Evolutionary conservation across 2,329 filamentous ascomycete species (phyloP).

Genomic region (Epichloe elymi): DNA sequence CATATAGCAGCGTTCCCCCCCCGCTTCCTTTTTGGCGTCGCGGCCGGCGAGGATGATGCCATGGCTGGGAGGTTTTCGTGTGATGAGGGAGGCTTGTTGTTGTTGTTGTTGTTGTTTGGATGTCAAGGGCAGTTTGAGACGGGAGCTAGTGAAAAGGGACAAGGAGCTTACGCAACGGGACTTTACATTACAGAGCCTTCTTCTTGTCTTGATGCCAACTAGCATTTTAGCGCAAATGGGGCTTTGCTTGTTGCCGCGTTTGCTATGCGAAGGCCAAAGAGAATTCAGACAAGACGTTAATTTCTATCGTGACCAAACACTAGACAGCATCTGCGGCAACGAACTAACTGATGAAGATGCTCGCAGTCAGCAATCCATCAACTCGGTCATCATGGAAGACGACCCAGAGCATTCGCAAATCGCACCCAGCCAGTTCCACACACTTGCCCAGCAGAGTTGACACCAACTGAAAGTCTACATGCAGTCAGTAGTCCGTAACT

Average conservation of each 20-base stretch:
- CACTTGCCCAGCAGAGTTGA: not conserved
- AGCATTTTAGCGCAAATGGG: no score
- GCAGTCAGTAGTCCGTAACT: not conserved
- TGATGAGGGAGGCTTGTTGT: not conserved
- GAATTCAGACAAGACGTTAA: no score
- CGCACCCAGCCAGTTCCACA: not conserved
- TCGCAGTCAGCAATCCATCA: no score
- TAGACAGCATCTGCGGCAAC: no score
- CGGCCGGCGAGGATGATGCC: conserved; percentile 10
- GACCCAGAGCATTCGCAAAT: not conserved
- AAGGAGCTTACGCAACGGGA: not conserved
- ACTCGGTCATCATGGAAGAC: not conserved
- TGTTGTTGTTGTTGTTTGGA: not conserved
- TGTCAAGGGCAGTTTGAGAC: not conserved
- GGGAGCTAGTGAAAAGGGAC: not conserved
- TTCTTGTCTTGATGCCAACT: no score
- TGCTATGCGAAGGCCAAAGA: no score
- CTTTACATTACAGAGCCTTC: not conserved
- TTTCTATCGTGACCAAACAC: no score
- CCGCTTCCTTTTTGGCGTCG: conserved; percentile 35
- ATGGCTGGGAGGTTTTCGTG: conserved; percentile 5
- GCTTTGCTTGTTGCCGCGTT: no score
- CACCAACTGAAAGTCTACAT: not conserved
- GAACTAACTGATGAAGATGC: no score
- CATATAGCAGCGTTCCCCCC: conserved; percentile 18